Conservation (phyloP, 495 filamentous ascomycete genomes). For the Aspergillus hancockii region DNA sequence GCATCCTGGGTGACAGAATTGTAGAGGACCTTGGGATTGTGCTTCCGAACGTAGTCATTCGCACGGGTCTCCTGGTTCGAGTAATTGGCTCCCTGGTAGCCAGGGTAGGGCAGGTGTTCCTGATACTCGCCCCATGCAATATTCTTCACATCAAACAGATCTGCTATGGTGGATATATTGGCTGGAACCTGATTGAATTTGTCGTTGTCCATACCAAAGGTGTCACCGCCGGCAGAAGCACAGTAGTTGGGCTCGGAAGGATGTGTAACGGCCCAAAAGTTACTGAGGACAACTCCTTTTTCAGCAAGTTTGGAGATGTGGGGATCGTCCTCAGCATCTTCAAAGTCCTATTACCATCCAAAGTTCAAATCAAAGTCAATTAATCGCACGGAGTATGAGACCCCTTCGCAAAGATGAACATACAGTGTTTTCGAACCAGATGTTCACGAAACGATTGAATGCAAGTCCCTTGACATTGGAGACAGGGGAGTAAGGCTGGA, state of each 20-base stretch:
- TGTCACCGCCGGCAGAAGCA: slow-evolving; percentile 61
- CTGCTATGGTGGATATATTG: slow-evolving; percentile 68
- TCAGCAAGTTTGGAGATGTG: slow-evolving; percentile 57
- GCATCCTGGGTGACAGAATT: slow-evolving; percentile 56
- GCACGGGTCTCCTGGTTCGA: slow-evolving; percentile 51
- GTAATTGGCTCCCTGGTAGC: slow-evolving; percentile 61
- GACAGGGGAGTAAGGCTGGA: slow-evolving; percentile 50
- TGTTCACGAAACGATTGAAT: slow-evolving; percentile 65
- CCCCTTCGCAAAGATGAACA: slow-evolving; percentile 55
- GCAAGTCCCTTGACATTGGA: slow-evolving; percentile 62
- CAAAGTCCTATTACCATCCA: slow-evolving; percentile 50
- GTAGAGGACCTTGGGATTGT: slow-evolving; percentile 65
- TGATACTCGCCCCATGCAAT: slow-evolving; percentile 72
- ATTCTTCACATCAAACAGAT: slow-evolving; percentile 66
- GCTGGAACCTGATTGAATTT: slow-evolving; percentile 54
- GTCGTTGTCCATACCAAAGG: slow-evolving; percentile 71
- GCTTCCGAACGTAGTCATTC: slow-evolving; percentile 75
- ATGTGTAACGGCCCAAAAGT: slow-evolving; percentile 64
- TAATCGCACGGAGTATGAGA: slow-evolving; percentile 19
- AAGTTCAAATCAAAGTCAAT: not conserved
- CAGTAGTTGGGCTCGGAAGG: slow-evolving; percentile 74
- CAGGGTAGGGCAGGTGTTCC: slow-evolving; percentile 68
- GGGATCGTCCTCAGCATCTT: slow-evolving; percentile 49
- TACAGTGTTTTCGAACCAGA: slow-evolving; percentile 77
- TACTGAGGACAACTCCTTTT: slow-evolving; percentile 64